Evolutionary conservation across 768 basidiomycete species (phyloP).

Genomic region (Mycena maculata): DNA sequence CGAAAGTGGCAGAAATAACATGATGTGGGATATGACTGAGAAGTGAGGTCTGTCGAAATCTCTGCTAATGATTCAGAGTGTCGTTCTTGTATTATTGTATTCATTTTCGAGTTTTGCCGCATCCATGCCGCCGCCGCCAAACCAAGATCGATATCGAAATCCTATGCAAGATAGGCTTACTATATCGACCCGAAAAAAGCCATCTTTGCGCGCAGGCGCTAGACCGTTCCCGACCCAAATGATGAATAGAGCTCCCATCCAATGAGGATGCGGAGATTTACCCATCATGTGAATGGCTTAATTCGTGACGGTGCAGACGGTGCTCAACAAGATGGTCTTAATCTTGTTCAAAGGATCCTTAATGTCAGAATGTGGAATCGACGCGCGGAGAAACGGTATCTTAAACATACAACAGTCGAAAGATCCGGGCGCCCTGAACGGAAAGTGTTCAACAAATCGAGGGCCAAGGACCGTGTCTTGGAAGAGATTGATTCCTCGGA

Average conservation of each 20-base stretch:
- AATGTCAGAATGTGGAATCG: background rate
- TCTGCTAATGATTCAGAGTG: no score
- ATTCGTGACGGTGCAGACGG: background rate
- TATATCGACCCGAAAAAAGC: no score
- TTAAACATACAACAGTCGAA: background rate
- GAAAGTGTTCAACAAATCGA: constrained; percentile 11
- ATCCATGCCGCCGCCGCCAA: no score
- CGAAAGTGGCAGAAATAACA: no score
- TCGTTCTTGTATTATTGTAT: no score
- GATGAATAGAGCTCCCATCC: background rate
- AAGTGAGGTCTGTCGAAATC: no score
- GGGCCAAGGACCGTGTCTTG: constrained; percentile 1
- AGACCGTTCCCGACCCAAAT: background rate
- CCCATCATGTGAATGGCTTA: background rate
- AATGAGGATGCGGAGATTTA: background rate
- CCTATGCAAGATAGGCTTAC: no score
- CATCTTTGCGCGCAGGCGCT: no score
- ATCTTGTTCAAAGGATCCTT: background rate
- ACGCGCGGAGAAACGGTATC: background rate
- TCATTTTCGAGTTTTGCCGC: no score
- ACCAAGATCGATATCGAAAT: no score
- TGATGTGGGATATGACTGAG: no score
- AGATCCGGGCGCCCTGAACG: background rate
- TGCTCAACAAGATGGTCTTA: background rate
- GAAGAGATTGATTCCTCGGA: constrained; percentile 12